Conservation (phyloP, 345 rosid species). For the Salix exigua region DNA sequence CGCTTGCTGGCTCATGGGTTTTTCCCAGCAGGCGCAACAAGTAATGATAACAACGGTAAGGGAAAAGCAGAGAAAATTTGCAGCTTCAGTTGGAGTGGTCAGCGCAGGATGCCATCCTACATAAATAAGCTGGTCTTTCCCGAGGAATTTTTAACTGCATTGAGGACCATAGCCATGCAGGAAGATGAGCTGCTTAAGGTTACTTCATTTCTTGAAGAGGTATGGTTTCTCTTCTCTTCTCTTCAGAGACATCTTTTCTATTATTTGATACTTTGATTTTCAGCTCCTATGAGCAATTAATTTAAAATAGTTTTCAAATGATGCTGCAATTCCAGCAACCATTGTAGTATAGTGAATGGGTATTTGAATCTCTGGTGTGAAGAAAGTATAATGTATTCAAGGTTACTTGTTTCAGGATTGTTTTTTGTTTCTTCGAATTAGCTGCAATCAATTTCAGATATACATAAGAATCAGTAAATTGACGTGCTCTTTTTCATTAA, state of each 20-base stretch:
- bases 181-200: slow-evolving; percentile 71
- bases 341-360: too few relatives aligned
- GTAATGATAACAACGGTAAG: slow-evolving; percentile 24
- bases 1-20: slow-evolving; percentile 59
- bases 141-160: slow-evolving; percentile 66
- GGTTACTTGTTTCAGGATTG: too few relatives aligned
- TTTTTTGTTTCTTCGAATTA: too few relatives aligned
- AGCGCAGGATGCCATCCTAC: slow-evolving; percentile 70
- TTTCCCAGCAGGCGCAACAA: slow-evolving; percentile 41
- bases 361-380: too few relatives aligned
- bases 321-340: too few relatives aligned
- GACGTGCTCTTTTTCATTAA: too few relatives aligned
- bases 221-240: slow-evolving; percentile 15
- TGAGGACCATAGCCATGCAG: slow-evolving; percentile 79
- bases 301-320: too few relatives aligned
- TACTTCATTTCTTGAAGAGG: slow-evolving; percentile 81
- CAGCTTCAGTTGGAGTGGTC: slow-evolving; percentile 91
- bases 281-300: too few relatives aligned
- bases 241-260: background rate
- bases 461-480: too few relatives aligned
- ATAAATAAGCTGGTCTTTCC: slow-evolving; percentile 74
- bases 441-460: too few relatives aligned
- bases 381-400: too few relatives aligned
- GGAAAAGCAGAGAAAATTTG: slow-evolving; percentile 20
- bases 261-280: background rate